Percentiles rank a stretch among this genome's conserved stretches.
phyloP scores from a whole-genome alignment of 2,329 filamentous ascomycete genomes.

The Lachnellula arida region DNA sequence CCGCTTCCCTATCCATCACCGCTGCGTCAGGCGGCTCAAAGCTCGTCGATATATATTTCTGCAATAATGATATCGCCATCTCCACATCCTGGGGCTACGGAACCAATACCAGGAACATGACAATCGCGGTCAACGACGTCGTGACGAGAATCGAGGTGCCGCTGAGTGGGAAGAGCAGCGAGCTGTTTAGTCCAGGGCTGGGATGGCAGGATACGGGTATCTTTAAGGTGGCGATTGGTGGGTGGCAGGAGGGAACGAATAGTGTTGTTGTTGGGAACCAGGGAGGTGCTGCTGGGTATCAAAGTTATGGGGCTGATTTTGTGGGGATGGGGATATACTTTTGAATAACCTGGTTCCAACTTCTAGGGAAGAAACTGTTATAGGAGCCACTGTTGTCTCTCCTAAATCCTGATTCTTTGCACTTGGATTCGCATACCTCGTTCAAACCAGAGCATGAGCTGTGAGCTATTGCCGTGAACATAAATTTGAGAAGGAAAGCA shows the following conservation, averaged over 20 bases:
- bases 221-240: slow-evolving; percentile 21
- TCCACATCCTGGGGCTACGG: slow-evolving; percentile 18
- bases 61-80: slow-evolving; percentile 26
- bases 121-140: slow-evolving; percentile 20
- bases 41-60: slow-evolving; percentile 19
- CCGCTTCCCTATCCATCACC: slow-evolving; percentile 12
- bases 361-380: too few species aligned
- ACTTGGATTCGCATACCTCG: too few species aligned
- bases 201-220: slow-evolving; percentile 26
- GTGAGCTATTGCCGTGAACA: too few species aligned
- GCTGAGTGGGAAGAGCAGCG: slow-evolving; percentile 23
- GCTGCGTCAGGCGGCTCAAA: slow-evolving; percentile 9
- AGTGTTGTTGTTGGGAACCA: slow-evolving; percentile 32
- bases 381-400: too few species aligned
- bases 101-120: slow-evolving; percentile 27
- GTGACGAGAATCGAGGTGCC: slow-evolving; percentile 23
- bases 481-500: too few species aligned
- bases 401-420: too few species aligned
- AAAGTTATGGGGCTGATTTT: slow-evolving; percentile 33
- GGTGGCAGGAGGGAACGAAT: slow-evolving; percentile 19
- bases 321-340: slow-evolving; percentile 28
- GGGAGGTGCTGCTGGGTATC: slow-evolving; percentile 25
- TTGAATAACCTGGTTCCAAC: not conserved
- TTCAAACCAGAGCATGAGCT: too few species aligned
- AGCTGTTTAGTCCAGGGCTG: slow-evolving; percentile 18